These are phyloP conservation scores for Chrysoporthe puriensis DNA, from an alignment of 2,329 filamentous ascomycete species.

Conservation along the genomic window DNA sequence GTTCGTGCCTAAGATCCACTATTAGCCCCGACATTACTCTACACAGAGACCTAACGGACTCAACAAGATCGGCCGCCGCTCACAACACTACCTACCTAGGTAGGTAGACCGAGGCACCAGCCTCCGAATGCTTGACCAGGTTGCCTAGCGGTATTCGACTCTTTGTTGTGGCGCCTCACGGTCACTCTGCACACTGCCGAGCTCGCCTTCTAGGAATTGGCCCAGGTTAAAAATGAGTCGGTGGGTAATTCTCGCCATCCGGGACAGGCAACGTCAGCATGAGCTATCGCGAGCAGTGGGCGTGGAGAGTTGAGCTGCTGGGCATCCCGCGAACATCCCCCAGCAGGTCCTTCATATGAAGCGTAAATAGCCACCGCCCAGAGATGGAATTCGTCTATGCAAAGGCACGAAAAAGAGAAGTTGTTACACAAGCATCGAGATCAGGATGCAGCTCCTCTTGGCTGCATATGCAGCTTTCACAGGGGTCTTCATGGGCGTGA, in stretches of 20 bases:
- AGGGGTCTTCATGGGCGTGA: not conserved
- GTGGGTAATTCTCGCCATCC: not conserved
- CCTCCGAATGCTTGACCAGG: not conserved
- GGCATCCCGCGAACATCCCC: not conserved
- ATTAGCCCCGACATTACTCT: not conserved
- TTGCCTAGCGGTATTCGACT: not conserved
- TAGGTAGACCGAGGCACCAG: not conserved
- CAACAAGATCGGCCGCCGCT: not conserved
- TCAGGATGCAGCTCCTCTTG: not conserved
- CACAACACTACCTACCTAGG: not conserved
- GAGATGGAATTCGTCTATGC: not conserved
- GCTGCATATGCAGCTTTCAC: not conserved
- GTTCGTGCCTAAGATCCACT: not conserved
- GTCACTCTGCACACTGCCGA: not conserved
- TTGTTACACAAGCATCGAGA: not conserved
- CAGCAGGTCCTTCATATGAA: no score
- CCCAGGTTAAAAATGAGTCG: not conserved
- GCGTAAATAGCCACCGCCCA: no score
- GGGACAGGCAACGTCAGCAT: constrained; percentile 1
- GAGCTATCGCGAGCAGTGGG: not conserved
- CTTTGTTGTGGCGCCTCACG: not conserved
- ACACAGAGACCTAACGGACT: not conserved
- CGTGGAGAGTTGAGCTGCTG: not conserved
- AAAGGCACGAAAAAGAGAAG: not conserved
- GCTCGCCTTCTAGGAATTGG: not conserved